A percentile compares a stretch with the other conserved stretches of the same genome.
These are phyloP conservation scores for Wickerhamomyces bovis DNA, from an alignment of 805 yeast genomes.

Conservation along the genomic window DNA sequence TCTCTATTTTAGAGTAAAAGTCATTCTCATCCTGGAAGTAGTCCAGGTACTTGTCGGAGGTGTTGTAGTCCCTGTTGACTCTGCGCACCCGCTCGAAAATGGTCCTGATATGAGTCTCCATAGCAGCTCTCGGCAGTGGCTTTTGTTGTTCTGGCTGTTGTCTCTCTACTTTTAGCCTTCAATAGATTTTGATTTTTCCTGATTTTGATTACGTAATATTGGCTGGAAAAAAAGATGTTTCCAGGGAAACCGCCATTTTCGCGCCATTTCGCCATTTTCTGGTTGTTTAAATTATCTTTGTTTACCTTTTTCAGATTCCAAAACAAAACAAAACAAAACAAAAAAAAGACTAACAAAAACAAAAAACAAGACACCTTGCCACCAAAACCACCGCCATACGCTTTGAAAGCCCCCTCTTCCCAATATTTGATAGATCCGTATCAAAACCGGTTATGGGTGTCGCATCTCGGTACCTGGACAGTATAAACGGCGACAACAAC, in stretches of 20 bases:
- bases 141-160: no score
- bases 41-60: slow-evolving; percentile 9
- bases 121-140: neutral
- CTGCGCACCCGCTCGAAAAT: neutral
- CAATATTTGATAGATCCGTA: no score
- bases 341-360: no score
- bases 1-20: slow-evolving; percentile 9
- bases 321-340: neutral
- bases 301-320: neutral
- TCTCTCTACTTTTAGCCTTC: neutral
- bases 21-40: slow-evolving; percentile 6
- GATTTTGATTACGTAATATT: neutral
- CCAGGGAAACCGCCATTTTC: neutral
- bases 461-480: slow-evolving; percentile 24
- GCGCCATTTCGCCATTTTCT: no score
- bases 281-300: neutral
- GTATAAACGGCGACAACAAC: slow-evolving; percentile 7
- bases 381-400: neutral
- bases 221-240: neutral
- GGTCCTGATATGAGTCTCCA: neutral
- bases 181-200: neutral
- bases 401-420: slow-evolving; percentile 8
- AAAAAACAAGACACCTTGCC: neutral
- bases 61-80: neutral
- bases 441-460: slow-evolving; percentile 4